These are phyloP conservation scores for Pleodorina starrii DNA, from an alignment of 139 green algal species.

Conservation along the genomic window DNA sequence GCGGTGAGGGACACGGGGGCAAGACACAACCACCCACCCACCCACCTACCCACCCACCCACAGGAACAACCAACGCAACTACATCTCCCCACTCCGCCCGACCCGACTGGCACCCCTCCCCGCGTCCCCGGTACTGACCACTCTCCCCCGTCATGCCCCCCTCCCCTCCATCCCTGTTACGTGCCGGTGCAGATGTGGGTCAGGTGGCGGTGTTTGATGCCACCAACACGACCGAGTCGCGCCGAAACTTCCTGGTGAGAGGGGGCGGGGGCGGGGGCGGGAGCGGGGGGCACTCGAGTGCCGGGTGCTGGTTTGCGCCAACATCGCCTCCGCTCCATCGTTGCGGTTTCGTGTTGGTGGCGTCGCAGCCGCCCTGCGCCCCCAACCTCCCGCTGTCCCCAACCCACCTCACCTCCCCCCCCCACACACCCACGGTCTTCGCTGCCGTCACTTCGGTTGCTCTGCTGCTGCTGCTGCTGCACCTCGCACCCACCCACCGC, in stretches of 20 bases:
- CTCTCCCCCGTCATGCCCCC: background rate
- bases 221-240: slow-evolving; percentile 92
- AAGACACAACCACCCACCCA: no score
- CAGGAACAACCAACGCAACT: no score
- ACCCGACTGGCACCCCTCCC: background rate
- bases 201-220: slow-evolving; percentile 97
- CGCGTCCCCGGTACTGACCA: background rate
- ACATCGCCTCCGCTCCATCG: background rate
- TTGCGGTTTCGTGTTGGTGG: background rate
- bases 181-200: slow-evolving; percentile 59
- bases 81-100: background rate
- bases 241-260: slow-evolving; percentile 78
- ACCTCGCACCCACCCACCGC: background rate
- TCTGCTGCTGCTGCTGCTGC: no score
- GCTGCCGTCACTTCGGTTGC: no score
- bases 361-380: background rate
- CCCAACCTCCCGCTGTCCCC: background rate
- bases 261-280: background rate
- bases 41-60: no score
- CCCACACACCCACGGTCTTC: background rate
- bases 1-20: no score
- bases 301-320: no score
- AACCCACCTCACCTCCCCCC: background rate
- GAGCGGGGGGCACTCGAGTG: background rate
- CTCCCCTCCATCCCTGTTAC: background rate